Conservation (phyloP, 495 filamentous ascomycete genomes). For the Annulohypoxylon bovei region DNA sequence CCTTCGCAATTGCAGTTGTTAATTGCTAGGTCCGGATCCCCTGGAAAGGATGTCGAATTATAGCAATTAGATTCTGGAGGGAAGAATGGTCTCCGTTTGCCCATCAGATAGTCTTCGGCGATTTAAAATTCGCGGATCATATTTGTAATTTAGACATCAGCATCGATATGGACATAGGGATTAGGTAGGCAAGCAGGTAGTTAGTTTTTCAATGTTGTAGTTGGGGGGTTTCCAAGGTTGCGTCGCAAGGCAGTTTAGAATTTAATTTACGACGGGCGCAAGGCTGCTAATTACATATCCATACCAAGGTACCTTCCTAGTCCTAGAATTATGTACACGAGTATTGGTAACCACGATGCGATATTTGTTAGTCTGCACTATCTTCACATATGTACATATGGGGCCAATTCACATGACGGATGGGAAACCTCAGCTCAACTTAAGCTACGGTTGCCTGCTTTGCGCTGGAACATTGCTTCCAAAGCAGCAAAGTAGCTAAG, state of each 20-base stretch:
- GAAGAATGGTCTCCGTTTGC: neutral
- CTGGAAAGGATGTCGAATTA: slow-evolving; percentile 1
- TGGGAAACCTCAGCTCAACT: neutral
- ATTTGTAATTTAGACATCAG: neutral
- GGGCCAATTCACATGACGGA: neutral
- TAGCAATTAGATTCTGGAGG: neutral
- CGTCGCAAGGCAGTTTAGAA: slow-evolving; percentile 20
- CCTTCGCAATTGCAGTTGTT: too few species aligned
- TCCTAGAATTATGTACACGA: neutral
- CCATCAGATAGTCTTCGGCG: neutral
- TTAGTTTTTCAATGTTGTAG: slow-evolving; percentile 18
- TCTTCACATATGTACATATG: neutral
- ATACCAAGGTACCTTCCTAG: neutral
- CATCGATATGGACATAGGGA: neutral
- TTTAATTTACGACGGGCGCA: slow-evolving; percentile 20
- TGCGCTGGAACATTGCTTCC: neutral
- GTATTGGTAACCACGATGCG: neutral
- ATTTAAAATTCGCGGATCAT: neutral
- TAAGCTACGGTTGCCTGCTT: neutral
- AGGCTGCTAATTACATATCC: slow-evolving; percentile 10
- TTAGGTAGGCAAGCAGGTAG: too few species aligned
- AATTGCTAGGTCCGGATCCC: slow-evolving; percentile 12
- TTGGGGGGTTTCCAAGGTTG: slow-evolving; percentile 18
- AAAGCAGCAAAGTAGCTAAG: neutral
- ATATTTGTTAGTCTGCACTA: neutral